Evolutionary conservation across 2,329 filamentous ascomycete genomes (phyloP).

Genomic region (Pseudocercospora musae): DNA sequence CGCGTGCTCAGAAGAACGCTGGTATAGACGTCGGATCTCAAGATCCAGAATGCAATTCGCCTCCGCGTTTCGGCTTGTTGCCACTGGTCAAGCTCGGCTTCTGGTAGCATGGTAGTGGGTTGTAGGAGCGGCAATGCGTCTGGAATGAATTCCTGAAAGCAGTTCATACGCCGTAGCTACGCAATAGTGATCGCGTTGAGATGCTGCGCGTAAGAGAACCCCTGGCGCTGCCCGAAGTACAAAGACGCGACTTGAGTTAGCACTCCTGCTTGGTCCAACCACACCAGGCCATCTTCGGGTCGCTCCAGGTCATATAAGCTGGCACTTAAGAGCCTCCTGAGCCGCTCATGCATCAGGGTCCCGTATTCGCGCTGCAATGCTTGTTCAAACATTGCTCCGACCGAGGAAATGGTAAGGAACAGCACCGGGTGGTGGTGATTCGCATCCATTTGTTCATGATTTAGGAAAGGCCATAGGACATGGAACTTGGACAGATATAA

Average conservation of each 20-base stretch:
- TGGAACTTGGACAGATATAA: constrained; percentile 16
- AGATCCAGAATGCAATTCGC: constrained; percentile 16
- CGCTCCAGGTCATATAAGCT: constrained; percentile 19
- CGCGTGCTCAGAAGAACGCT: constrained; percentile 16
- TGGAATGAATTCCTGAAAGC: constrained; percentile 16
- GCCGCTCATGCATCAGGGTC: constrained; percentile 15
- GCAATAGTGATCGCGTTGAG: constrained; percentile 18
- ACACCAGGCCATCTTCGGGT: constrained; percentile 12
- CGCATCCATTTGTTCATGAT: constrained; percentile 11
- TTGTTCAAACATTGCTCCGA: constrained; percentile 18
- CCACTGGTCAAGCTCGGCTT: constrained; percentile 5
- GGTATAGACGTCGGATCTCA: constrained; percentile 18
- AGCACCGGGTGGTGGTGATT: constrained; percentile 16
- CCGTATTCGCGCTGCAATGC: constrained; percentile 13
- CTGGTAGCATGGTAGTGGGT: background rate
- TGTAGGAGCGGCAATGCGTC: background rate
- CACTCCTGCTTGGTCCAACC: constrained; percentile 17
- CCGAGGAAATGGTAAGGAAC: constrained; percentile 16
- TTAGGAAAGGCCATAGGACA: constrained; percentile 15
- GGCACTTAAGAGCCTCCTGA: constrained; percentile 15
- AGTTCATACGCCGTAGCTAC: constrained; percentile 19
- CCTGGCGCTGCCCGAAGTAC: constrained; percentile 22
- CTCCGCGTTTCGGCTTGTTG: constrained; percentile 10
- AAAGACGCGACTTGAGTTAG: constrained; percentile 18
- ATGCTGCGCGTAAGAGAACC: constrained; percentile 20